Conservation (phyloP, 306 rosid species). For the Medicago lupulina region DNA sequence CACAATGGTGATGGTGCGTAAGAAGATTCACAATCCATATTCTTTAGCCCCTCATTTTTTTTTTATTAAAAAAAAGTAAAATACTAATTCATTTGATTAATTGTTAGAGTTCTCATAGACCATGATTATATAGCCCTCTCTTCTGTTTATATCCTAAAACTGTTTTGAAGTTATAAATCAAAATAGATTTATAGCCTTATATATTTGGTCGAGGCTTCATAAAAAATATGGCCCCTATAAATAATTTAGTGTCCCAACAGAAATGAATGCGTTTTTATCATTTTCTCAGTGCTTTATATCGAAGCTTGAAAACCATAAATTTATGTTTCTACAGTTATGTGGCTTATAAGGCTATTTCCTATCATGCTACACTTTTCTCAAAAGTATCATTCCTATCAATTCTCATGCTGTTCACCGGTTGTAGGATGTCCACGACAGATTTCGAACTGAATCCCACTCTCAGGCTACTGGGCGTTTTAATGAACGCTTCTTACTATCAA, state of each 20-base stretch:
- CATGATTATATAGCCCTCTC: neutral
- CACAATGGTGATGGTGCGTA: slow-evolving; percentile 97
- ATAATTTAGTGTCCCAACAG: slow-evolving; percentile 14
- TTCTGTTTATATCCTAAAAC: neutral
- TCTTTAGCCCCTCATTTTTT: slow-evolving; percentile 1
- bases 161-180: no score
- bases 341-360: neutral
- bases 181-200: neutral
- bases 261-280: slow-evolving; percentile 26
- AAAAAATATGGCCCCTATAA: slow-evolving; percentile 5
- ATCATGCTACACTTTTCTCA: slow-evolving; percentile 17
- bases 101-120: slow-evolving; percentile 14
- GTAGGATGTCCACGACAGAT: slow-evolving; percentile 96
- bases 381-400: slow-evolving; percentile 32
- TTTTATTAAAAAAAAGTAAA: neutral
- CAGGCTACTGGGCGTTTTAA: slow-evolving; percentile 86
- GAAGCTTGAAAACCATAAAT: slow-evolving; percentile 3
- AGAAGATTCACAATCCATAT: slow-evolving; percentile 30
- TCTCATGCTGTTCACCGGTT: slow-evolving; percentile 35
- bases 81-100: neutral
- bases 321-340: slow-evolving; percentile 1
- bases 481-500: slow-evolving; percentile 90
- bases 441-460: slow-evolving; percentile 92
- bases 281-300: slow-evolving; percentile 22
- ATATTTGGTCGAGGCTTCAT: neutral